Evolutionary conservation across 768 basidiomycete species (phyloP), one percentile per base, ranked within the genome.

Genomic region (Boletus vinaceobasis): DNA sequence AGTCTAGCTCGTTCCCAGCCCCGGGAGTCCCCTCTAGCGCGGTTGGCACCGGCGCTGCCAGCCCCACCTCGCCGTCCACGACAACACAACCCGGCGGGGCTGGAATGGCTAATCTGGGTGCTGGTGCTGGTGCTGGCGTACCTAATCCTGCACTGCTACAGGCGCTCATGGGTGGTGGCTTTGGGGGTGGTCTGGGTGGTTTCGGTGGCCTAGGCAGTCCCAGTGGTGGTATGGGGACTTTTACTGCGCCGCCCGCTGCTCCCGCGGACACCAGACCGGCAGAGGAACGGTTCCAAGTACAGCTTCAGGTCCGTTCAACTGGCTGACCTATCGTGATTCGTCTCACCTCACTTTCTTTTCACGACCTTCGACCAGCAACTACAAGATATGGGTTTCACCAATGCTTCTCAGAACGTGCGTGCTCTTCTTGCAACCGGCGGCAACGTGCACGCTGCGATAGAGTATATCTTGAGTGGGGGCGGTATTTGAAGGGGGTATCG

Each of bases 311-410:
- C 0, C 14, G 66, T 59, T 19, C 7, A 14, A n/a, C 17, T 4
- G 2, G 7, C 14, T 35, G 40, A 1, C 13, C 3, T 37, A 1
- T 40, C 38, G 5, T 3, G 10, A 15, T 40, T 7, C 40, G 1
- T 56, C 55, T 47, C 37, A 56, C 39, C n/a, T 19, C 1, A 9
- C 14, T 15, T 38, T n/a, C n/a, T 1, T 33, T 1, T 23, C 11
- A 19, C 14, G 14, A 23, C 3, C 3, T n/a, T 48, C 19, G 1
- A n/a, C 5, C 60, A 93, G 89, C 93, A 95, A 86, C 71, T 98
- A 65, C 87, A 92, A 67, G 90, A 89, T 56, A 98, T 98, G 96
- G 95, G 93, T 2, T 92, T 98, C 71, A 83, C 79, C 48, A 93
- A 96, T 53, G 93, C 93, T 8, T 70, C 81, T 39, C 90, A 93